phyloP scores from a whole-genome alignment of 2,329 filamentous ascomycete genomes.

The Colletotrichum spaethianum region DNA sequence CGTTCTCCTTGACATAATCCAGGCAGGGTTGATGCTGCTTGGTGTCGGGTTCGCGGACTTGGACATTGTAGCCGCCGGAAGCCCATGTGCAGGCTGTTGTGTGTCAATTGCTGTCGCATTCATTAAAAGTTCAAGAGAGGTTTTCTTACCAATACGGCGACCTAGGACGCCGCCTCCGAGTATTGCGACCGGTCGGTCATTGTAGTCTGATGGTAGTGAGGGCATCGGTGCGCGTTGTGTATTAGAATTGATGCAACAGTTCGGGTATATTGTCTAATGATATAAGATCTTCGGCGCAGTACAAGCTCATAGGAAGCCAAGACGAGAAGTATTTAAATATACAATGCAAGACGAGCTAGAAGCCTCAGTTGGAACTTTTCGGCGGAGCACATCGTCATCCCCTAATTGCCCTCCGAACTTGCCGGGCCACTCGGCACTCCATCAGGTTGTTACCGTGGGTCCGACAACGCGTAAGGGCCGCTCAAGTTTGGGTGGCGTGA shows the following conservation, averaged over 20 bases:
- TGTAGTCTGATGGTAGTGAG: slow-evolving; percentile 43
- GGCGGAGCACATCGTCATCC: slow-evolving; percentile 18
- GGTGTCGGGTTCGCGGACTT: slow-evolving; percentile 57
- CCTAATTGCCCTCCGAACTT: neutral
- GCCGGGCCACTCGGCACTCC: slow-evolving; percentile 18
- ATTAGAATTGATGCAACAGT: neutral
- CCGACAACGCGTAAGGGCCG: neutral
- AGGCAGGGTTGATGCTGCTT: slow-evolving; percentile 54
- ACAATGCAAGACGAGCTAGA: neutral
- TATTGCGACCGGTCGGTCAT: slow-evolving; percentile 52
- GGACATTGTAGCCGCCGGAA: slow-evolving; percentile 58
- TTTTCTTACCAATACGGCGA: slow-evolving; percentile 51
- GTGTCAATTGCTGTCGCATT: neutral
- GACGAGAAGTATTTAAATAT: neutral
- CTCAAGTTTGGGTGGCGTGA: slow-evolving; percentile 18
- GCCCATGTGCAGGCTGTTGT: slow-evolving; percentile 53
- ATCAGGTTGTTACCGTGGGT: slow-evolving; percentile 17
- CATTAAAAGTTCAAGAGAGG: too few relatives aligned
- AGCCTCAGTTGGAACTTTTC: slow-evolving; percentile 16
- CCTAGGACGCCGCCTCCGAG: slow-evolving; percentile 60
- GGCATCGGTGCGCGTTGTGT: slow-evolving; percentile 33
- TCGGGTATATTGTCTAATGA: neutral
- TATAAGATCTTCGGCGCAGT: neutral
- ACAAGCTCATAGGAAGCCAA: neutral
- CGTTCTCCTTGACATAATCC: slow-evolving; percentile 56